Evolutionary conservation across 768 basidiomycete genomes (phyloP).

Genomic region (Ephemerocybe angulata): DNA sequence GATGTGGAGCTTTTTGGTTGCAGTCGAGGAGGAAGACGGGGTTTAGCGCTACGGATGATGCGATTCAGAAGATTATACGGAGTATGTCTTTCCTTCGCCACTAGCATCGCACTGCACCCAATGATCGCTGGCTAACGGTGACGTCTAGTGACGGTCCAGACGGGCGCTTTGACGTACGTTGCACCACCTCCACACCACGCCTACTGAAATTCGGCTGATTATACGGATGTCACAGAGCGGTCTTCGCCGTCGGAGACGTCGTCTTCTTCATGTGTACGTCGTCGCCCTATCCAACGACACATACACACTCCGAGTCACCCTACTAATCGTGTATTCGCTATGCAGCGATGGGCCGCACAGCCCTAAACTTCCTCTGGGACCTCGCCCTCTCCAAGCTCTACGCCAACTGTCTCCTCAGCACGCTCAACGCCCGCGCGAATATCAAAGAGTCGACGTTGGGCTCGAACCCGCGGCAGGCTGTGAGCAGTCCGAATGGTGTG

Average conservation of each 20-base stretch:
- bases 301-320: too few relatives aligned
- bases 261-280: constrained; percentile 17
- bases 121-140: background rate
- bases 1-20: background rate
- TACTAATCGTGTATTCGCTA: background rate
- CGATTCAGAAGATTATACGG: constrained; percentile 31
- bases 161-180: constrained; percentile 36
- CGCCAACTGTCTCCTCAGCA: constrained; percentile 25
- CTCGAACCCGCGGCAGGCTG: background rate
- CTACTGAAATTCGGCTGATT: too few relatives aligned
- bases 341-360: constrained; percentile 3
- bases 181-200: too few relatives aligned
- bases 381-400: constrained; percentile 29
- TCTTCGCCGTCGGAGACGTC: constrained; percentile 27
- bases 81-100: background rate
- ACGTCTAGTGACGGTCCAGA: constrained; percentile 37
- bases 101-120: too few relatives aligned
- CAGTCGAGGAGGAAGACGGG: constrained; percentile 37
- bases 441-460: background rate
- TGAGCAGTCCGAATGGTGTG: background rate
- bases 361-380: constrained; percentile 28
- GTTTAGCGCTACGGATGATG: constrained; percentile 38
- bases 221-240: constrained; percentile 1
- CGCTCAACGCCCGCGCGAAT: constrained; percentile 10
- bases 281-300: background rate